Conservation (phyloP, 2,329 filamentous ascomycete species). For the Talaromyces amestolkiae region DNA sequence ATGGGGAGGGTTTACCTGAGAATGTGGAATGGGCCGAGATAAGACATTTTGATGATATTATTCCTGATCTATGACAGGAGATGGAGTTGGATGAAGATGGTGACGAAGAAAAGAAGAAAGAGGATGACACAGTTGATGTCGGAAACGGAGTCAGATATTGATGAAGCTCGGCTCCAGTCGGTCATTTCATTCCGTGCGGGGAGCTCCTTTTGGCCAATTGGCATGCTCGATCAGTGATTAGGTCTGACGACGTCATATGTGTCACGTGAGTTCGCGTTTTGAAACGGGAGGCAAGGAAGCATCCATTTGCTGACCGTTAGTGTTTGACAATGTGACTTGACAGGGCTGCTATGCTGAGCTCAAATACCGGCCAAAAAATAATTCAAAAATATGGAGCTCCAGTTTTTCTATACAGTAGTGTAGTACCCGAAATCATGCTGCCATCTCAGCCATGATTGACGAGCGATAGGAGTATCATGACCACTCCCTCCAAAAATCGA, state of each 20-base stretch:
- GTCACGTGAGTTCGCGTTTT: constrained; percentile 37
- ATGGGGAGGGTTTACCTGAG: constrained; percentile 18
- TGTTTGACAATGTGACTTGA: no score
- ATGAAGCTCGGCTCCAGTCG: background rate
- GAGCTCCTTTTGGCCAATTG: background rate
- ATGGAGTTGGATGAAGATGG: background rate
- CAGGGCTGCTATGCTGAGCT: no score
- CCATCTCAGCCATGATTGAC: no score
- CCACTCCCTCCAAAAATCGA: no score
- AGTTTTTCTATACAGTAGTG: no score
- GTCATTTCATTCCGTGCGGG: background rate
- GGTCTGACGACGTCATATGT: background rate
- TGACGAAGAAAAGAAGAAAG: background rate
- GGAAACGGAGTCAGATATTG: background rate
- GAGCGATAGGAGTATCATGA: no score
- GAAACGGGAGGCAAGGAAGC: no score
- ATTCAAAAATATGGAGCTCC: no score
- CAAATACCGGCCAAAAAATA: no score
- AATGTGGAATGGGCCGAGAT: constrained; percentile 23
- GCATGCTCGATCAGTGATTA: background rate
- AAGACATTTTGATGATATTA: constrained; percentile 4
- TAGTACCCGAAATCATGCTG: no score
- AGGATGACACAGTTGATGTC: background rate
- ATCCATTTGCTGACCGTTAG: no score
- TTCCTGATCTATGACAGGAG: background rate